Percentiles rank a stretch among this genome's conserved stretches.
phyloP scores from a whole-genome alignment of 2,329 filamentous ascomycete genomes.

The Alternaria sp. region DNA sequence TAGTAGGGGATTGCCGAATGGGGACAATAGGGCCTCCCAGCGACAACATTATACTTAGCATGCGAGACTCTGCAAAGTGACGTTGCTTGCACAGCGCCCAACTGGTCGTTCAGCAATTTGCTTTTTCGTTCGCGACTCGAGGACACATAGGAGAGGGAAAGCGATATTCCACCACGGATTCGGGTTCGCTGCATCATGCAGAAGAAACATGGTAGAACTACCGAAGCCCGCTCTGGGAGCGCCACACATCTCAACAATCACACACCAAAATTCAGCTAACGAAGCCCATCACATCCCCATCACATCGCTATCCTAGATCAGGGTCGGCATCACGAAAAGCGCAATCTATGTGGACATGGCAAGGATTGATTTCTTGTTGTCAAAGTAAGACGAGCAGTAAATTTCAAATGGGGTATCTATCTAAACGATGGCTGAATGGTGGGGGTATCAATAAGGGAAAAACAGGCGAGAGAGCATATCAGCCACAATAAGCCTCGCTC shows the following conservation, averaged over 20 bases:
- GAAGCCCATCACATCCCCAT: slow-evolving; percentile 15
- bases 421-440: slow-evolving; percentile 16
- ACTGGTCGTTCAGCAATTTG: neutral
- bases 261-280: slow-evolving; percentile 18
- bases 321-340: neutral
- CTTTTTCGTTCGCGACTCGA: neutral
- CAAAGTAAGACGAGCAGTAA: slow-evolving; percentile 5
- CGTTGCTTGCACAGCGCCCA: neutral
- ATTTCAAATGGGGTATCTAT: slow-evolving; percentile 7
- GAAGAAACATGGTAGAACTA: neutral
- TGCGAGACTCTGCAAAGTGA: neutral
- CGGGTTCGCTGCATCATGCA: neutral
- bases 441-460: slow-evolving; percentile 44
- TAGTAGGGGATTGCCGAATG: neutral
- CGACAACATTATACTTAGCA: neutral
- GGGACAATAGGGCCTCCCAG: neutral
- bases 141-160: neutral
- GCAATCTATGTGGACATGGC: neutral
- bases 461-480: slow-evolving; percentile 19
- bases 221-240: slow-evolving; percentile 16
- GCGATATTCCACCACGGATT: neutral
- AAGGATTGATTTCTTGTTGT: neutral
- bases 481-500: slow-evolving; percentile 36
- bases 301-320: neutral
- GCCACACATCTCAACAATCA: slow-evolving; percentile 33